phyloP scores from a whole-genome alignment of 2,329 filamentous ascomycete species.

The Fusarium sp. region DNA sequence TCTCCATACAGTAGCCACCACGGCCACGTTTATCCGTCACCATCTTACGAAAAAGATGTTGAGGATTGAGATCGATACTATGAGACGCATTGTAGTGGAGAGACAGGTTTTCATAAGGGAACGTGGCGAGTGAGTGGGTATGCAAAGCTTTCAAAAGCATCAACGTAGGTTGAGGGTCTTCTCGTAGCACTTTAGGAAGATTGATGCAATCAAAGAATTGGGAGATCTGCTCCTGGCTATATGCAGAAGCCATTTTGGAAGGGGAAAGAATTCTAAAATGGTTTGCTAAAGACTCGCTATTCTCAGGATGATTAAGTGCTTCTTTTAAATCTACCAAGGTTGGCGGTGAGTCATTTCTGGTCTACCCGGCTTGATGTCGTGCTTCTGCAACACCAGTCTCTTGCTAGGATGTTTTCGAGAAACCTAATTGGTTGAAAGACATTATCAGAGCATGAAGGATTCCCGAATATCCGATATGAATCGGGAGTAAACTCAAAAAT shows the following conservation, averaged over 20 bases:
- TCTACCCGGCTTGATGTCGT: not conserved
- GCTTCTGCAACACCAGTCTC: not conserved
- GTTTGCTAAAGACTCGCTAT: not conserved
- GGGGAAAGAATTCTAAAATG: not conserved
- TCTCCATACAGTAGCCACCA: constrained; percentile 73
- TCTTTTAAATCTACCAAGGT: not conserved
- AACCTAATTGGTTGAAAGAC: not conserved
- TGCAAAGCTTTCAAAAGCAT: constrained; percentile 35
- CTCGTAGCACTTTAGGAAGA: constrained; percentile 17
- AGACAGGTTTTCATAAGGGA: constrained; percentile 69
- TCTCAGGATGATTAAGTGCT: not conserved
- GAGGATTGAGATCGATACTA: constrained; percentile 58
- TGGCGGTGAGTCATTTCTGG: not conserved
- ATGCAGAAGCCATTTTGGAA: constrained; percentile 30
- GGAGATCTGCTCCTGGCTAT: constrained; percentile 32
- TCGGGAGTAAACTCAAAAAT: not conserved
- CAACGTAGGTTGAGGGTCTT: constrained; percentile 16
- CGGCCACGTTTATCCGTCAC: constrained; percentile 56
- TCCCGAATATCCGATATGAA: accelerated
- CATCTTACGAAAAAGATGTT: constrained; percentile 63
- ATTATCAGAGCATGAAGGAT: not conserved
- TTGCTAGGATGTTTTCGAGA: not conserved
- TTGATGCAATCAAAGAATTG: constrained; percentile 25
- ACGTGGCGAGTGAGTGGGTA: constrained; percentile 45
- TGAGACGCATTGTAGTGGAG: constrained; percentile 63